Evolutionary conservation across 1,284 basidiomycete genomes (phyloP), one percentile per base, ranked within the genome.

Genomic region (Puccinia triticina): DNA sequence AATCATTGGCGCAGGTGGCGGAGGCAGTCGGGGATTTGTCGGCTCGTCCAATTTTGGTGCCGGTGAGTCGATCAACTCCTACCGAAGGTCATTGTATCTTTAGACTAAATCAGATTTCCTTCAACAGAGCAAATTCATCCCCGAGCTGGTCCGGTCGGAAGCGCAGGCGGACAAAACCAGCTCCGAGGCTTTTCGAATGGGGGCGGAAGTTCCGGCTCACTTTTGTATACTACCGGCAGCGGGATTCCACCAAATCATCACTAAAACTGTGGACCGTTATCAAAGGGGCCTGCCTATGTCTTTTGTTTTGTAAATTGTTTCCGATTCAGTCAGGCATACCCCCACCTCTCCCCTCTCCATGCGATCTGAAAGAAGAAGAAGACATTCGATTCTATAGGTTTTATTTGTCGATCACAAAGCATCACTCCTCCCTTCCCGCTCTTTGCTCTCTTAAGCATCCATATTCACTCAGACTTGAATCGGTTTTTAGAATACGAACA

Each of bases 191-290:
- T 76, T 37, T 43, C 53, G 32, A 76, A 76, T 64, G 72, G 72
- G 32, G 53, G 72, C 50, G 72, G 72, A 7, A 74, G 50, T 50
- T n/a, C 21, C 37, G 59, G 74, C 23, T 76, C 74, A 37, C 23
- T 76, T 2, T 37, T 76, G 40, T 76, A 76, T 50, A 64, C 74
- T 26, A 76, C 74, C 34, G 34, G 55, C 7, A 76, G 59, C 59
- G 74, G 74, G 26, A 43, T 64, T 21, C 74, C 55, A n/a, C 59
- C 59, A 5, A 76, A 29, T 64, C 74, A 76, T 57, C 72, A 75
- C 12, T 75, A 75, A 69, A 29, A 32, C 26, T 16, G 26, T 16
- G 7, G 29, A 61, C 8, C 29, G 59, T 61, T 32, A 1, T 18
- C 26, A 29, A 61, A n/a, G 59, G 29, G 59, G 29, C 34, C 26